These are phyloP conservation scores for Oryza meyeriana DNA, from an alignment of 176 grass and related monocot species.

Conservation along the genomic window DNA sequence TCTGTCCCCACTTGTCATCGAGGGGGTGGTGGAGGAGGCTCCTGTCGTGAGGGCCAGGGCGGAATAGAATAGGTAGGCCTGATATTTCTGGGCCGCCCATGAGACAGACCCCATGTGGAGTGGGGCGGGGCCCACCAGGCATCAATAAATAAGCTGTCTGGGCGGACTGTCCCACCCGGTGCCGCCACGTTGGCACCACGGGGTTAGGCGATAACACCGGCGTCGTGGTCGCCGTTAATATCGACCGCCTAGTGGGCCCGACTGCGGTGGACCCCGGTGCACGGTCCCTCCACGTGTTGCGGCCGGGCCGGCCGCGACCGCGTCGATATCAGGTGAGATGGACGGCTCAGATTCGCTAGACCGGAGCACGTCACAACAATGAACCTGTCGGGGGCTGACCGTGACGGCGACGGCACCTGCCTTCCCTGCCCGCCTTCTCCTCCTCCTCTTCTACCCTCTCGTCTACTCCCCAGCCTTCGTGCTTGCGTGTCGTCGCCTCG, in stretches of 20 bases:
- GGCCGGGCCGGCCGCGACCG: background rate
- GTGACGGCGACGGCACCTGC: conserved; percentile 59
- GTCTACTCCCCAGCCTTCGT: conserved; percentile 34
- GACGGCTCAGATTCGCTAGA: conserved; percentile 22
- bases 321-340: conserved; percentile 4
- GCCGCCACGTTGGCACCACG: conserved; percentile 34
- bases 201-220: conserved; percentile 36
- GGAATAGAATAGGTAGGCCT: background rate
- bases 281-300: conserved; percentile 9
- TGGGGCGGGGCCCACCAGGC: conserved; percentile 19
- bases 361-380: conserved; percentile 28
- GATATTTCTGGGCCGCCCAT: conserved; percentile 37
- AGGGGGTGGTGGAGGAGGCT: fast-evolving
- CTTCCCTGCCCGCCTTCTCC: background rate
- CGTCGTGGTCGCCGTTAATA: conserved; percentile 32
- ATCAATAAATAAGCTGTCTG: conserved; percentile 40
- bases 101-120: conserved; percentile 35
- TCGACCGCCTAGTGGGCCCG: conserved; percentile 15
- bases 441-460: background rate
- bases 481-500: conserved; percentile 11
- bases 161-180: background rate
- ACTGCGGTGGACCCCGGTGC: background rate
- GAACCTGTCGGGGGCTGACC: conserved; percentile 50
- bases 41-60: fast-evolving
- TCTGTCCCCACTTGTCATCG: background rate